Evolutionary conservation across 495 filamentous ascomycete species (phyloP), one percentile per base, ranked within the genome.

Genomic region (Ascobolus immersus): DNA sequence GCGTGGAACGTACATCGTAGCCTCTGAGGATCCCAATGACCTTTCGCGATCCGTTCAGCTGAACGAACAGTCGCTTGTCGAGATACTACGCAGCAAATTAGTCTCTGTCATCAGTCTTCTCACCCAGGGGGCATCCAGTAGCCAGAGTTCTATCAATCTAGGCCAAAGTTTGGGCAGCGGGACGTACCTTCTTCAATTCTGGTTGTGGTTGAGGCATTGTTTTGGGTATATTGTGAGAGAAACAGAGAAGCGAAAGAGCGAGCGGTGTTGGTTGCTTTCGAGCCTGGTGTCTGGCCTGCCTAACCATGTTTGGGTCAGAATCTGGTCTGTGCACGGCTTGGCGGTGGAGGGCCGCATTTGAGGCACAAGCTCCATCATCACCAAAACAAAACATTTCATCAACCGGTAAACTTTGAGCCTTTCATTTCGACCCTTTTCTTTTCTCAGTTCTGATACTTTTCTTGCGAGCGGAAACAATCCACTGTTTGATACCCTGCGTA

Each of bases 181-280:
- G 32, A 49, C 57, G 28, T 52, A 84, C 86, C 69, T 93, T 94
- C 58, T 96, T 94, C 39, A 96, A 70, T 56, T 96, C 89, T 40
- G 86, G 89, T 58, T 93, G 84, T 52, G 86, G 80, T 76, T 84
- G 84, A 57, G 89, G 80, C 89, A 96, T 96, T 40, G 64, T 76
- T 57, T 52, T 37, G 37, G 34, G 33, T 9, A 14, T 36, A 18
- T 28, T 44, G 26, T 12, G 25, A 31, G 28, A n/a, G 8, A 18
- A n/a, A 5, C 11, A 18, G 35, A n/a, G 7, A 14, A 10, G 32
- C 5, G 37, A 28, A 31, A 1, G 37, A 18, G 20, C 35, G 37
- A 40, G 32, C 19, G 39, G 37, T 46, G 30, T 36, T 8, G 31
- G 37, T 35, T 21, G 33, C 21, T 33, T 24, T n/a, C 17, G 27